Conservation (phyloP, 345 rosid genomes). For the Pugionium cornutum region DNA sequence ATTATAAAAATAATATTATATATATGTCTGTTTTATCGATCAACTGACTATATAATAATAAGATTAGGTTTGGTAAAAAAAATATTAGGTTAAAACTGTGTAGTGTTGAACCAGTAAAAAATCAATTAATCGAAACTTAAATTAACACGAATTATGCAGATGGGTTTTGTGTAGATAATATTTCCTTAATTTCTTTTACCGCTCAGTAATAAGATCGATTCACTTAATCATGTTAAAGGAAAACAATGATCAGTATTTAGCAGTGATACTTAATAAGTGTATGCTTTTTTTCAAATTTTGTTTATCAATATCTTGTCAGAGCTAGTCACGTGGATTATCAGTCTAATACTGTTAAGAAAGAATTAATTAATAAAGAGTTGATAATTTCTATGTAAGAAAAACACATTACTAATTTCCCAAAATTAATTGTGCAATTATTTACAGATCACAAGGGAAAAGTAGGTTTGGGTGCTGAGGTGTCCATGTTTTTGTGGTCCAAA, state of each 20-base stretch:
- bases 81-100: neutral
- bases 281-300: constrained; percentile 9
- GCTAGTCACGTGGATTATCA: constrained; percentile 34
- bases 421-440: constrained; percentile 10
- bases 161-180: neutral
- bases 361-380: constrained; percentile 17
- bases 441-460: constrained; percentile 23
- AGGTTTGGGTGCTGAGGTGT: constrained; percentile 35
- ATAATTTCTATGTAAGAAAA: constrained; percentile 14
- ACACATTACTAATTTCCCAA: neutral
- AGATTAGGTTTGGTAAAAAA: too few species aligned
- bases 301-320: constrained; percentile 35
- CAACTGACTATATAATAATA: neutral
- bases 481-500: constrained; percentile 40
- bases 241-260: neutral
- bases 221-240: neutral
- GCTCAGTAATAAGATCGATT: constrained; percentile 2
- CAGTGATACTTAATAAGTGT: neutral
- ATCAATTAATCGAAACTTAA: constrained; percentile 3
- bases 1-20: neutral
- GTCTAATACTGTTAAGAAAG: neutral
- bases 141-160: neutral
- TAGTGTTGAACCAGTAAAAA: neutral
- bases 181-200: neutral
- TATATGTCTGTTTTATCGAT: neutral